These are phyloP conservation scores for Candida sanyaensis DNA, from an alignment of 1,139 yeast genomes.

Conservation along the genomic window DNA sequence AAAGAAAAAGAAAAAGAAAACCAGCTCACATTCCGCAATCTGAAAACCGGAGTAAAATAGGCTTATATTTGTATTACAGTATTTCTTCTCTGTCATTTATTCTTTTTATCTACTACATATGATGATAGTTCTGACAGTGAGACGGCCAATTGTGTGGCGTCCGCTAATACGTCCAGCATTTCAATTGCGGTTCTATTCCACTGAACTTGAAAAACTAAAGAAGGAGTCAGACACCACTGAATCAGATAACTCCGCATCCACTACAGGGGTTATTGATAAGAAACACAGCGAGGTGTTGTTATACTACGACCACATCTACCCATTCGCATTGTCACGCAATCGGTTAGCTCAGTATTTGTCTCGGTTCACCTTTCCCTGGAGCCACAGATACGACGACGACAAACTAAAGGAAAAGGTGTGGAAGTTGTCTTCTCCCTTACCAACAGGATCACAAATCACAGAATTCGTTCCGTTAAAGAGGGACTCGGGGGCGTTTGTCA, in stretches of 20 bases:
- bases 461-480: conserved; percentile 67
- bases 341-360: conserved; percentile 24
- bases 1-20: not conserved
- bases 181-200: conserved; percentile 18
- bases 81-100: not conserved
- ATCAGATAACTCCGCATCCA: conserved; percentile 34
- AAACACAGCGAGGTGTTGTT: conserved; percentile 33
- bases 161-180: not conserved
- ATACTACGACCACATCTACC: conserved; percentile 43
- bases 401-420: conserved; percentile 24
- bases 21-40: not conserved
- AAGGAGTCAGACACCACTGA: conserved; percentile 34
- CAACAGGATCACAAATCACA: conserved; percentile 27
- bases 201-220: conserved; percentile 36
- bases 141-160: not conserved
- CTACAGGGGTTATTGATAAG: conserved; percentile 48
- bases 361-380: conserved; percentile 21
- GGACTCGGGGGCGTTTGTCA: conserved; percentile 94
- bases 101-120: not conserved
- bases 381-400: conserved; percentile 13
- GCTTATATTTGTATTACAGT: no score
- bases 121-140: not conserved
- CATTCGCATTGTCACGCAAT: conserved; percentile 20
- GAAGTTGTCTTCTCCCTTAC: conserved; percentile 32
- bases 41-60: no score